Percentiles rank a stretch among this genome's conserved stretches.
Conservation (phyloP, 805 yeast species). For the Ogataea zsoltii region DNA sequence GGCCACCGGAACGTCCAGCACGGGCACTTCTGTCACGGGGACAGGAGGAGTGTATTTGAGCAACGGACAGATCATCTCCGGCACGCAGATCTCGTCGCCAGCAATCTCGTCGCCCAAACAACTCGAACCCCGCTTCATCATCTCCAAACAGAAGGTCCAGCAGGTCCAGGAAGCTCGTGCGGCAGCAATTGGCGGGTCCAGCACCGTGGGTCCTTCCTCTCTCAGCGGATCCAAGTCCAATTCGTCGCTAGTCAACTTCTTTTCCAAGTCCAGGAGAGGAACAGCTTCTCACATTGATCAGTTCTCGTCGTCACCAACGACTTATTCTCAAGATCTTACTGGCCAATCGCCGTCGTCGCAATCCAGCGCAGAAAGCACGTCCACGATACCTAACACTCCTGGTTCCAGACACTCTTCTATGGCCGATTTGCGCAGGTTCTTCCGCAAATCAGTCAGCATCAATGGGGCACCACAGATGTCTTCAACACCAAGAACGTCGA, state of each 20-base stretch:
- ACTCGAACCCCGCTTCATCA: slow-evolving; percentile 84
- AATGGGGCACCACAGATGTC: slow-evolving; percentile 23
- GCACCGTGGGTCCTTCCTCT: not conserved
- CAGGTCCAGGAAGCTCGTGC: slow-evolving; percentile 50
- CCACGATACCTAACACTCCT: slow-evolving; percentile 28
- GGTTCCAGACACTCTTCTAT: slow-evolving; percentile 70
- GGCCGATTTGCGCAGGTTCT: slow-evolving; percentile 75
- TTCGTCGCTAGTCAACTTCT: slow-evolving; percentile 52
- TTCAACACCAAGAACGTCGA: slow-evolving; percentile 33
- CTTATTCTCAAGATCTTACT: slow-evolving; percentile 27
- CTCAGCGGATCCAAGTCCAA: slow-evolving; percentile 37
- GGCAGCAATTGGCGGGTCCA: slow-evolving; percentile 19
- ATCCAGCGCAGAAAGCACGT: slow-evolving; percentile 29
- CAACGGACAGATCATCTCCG: slow-evolving; percentile 58
- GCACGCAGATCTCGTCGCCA: slow-evolving; percentile 73
- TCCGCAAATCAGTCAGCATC: slow-evolving; percentile 47
- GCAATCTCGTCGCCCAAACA: slow-evolving; percentile 54
- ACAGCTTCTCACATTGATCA: slow-evolving; percentile 33
- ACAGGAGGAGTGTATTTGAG: slow-evolving; percentile 37
- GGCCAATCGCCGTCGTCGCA: slow-evolving; percentile 35
- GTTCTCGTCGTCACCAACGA: slow-evolving; percentile 33
- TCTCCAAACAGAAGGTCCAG: slow-evolving; percentile 73
- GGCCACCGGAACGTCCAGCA: slow-evolving; percentile 23
- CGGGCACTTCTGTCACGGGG: slow-evolving; percentile 1
- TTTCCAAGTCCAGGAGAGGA: slow-evolving; percentile 45